Base-by-base conservation (phyloP, 352 stramenopile genomes). In the Phytophthora tubulina region DNA sequence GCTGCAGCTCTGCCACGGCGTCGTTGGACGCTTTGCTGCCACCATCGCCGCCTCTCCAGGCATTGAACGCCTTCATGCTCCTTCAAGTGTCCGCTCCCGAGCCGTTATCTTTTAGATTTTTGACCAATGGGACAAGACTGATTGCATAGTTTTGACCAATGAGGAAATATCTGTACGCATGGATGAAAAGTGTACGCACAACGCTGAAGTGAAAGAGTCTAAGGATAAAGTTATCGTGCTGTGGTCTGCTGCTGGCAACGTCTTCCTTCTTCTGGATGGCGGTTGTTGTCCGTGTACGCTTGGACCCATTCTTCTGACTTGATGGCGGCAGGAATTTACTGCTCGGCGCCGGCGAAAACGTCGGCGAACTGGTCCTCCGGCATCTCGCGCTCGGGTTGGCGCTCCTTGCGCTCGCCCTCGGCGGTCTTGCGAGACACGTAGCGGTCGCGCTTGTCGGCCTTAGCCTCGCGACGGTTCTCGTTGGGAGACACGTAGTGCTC, bases 401-500 rank as follows among this genome's bases (percentile, higher is more conserved):
- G 88, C 55, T 88, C 90, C 59, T 91, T 90, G 59, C 95, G 91
- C 17, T 86, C 89, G 6, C 80, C 81, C 74, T 98, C 79, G 9
- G 90, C 85, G 11, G 86, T 79, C 80, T 98, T 98, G 63, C 97
- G 93, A 30, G 84, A 85, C 33, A 97, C 85, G 78, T 99, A 99
- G 59, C 89, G 86, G 46, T 94, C 88, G 52, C 96, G 96, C 79
- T 99, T 98, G 68, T 96, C 86, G 45, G 94, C 90, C 82, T 98
- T 98, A 68, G 94, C 89, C 54, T 94, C 81, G 38, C 85, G 88
- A 67, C 88, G 88, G 15, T 76, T 85, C 76, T 97, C 88, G 67
- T 99, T 99, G 8, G 98, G 98, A 30, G 96, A 99, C 44, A 99
- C 90, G 81, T 99, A 99, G 53, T 92, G 83, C n/a, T 94, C 86